phyloP scores from a whole-genome alignment of 78 protist genomes.

The Goniomonas avonlea region DNA sequence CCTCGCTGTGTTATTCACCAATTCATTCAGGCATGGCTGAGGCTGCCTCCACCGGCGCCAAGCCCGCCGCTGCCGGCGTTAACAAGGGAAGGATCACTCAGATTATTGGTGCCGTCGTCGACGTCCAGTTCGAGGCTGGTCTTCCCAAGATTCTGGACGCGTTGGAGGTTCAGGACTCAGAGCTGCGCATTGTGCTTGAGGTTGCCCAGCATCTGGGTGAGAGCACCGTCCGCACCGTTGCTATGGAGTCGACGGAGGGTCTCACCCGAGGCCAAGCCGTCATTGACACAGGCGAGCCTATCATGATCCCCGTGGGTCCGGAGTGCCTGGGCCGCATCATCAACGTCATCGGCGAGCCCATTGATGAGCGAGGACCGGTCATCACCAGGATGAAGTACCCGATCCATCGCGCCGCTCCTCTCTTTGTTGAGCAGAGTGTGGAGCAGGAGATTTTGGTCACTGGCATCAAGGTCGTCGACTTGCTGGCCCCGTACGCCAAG shows the following conservation, averaged over 20 bases:
- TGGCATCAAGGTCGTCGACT: constrained; percentile 97
- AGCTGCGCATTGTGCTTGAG: constrained; percentile 79
- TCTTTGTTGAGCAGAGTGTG: constrained; percentile 76
- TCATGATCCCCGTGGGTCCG: constrained; percentile 92
- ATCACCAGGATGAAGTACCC: constrained; percentile 49
- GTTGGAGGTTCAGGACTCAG: constrained; percentile 67
- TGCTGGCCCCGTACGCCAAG: constrained; percentile 91
- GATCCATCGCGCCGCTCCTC: constrained; percentile 87
- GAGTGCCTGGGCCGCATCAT: constrained; percentile 95
- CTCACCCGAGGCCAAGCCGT: constrained; percentile 82
- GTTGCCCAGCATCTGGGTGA: constrained; percentile 95
- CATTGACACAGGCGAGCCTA: constrained; percentile 83
- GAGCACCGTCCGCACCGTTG: constrained; percentile 92
- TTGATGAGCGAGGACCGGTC: constrained; percentile 91
- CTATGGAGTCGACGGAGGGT: constrained; percentile 97
- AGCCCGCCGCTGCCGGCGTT: neutral
- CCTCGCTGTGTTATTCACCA: too few species aligned
- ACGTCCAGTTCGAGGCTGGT: constrained; percentile 83
- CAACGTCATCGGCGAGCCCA: constrained; percentile 97
- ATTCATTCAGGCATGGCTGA: too few species aligned
- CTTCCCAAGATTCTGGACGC: constrained; percentile 91
- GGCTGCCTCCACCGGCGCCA: too few species aligned
- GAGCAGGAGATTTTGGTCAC: constrained; percentile 81
- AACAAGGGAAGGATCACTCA: constrained; percentile 50
- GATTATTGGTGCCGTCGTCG: constrained; percentile 98